These are phyloP conservation scores for Kalaharituber pfeilii DNA, from an alignment of 2,329 filamentous ascomycete genomes.

Conservation along the genomic window DNA sequence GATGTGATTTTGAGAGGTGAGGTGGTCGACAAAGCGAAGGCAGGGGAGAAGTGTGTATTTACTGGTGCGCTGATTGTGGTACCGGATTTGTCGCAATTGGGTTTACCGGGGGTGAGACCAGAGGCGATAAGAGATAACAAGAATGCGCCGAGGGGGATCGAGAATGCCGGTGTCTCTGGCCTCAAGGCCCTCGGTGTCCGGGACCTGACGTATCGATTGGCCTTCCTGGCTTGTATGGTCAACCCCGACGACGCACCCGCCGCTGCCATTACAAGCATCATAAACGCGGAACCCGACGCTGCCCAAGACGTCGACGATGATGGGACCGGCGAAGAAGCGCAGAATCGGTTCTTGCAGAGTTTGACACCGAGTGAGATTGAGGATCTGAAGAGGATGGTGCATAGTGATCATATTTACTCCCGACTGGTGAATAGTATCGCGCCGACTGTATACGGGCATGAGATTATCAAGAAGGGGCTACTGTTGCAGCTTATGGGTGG, in stretches of 20 bases:
- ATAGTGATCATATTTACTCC: constrained; percentile 87
- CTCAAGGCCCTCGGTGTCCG: constrained; percentile 85
- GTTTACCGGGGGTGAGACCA: constrained; percentile 67
- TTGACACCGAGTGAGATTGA: constrained; percentile 77
- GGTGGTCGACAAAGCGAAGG: constrained; percentile 93
- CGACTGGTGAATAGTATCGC: constrained; percentile 84
- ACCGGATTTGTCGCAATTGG: constrained; percentile 86
- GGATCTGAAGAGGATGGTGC: constrained; percentile 81
- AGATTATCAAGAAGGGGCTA: constrained; percentile 92
- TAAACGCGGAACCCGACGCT: constrained; percentile 32
- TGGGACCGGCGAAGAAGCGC: constrained; percentile 64
- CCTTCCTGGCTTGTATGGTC: constrained; percentile 95
- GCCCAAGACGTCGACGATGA: constrained; percentile 47
- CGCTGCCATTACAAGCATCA: constrained; percentile 63
- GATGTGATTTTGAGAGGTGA: constrained; percentile 92
- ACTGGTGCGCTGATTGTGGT: constrained; percentile 92
- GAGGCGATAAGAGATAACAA: constrained; percentile 72
- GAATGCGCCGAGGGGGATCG: constrained; percentile 54
- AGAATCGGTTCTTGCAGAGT: constrained; percentile 70
- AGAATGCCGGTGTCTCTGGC: constrained; percentile 55
- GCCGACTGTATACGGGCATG: constrained; percentile 92
- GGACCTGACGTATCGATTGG: constrained; percentile 84
- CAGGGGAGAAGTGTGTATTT: constrained; percentile 95
- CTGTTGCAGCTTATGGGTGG: constrained; percentile 91
- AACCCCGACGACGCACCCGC: constrained; percentile 72